Evolutionary conservation across 192 early-diverging fungal species (phyloP), one percentile per base, ranked within the genome.

Genomic region (Allomyces macrogynus): DNA sequence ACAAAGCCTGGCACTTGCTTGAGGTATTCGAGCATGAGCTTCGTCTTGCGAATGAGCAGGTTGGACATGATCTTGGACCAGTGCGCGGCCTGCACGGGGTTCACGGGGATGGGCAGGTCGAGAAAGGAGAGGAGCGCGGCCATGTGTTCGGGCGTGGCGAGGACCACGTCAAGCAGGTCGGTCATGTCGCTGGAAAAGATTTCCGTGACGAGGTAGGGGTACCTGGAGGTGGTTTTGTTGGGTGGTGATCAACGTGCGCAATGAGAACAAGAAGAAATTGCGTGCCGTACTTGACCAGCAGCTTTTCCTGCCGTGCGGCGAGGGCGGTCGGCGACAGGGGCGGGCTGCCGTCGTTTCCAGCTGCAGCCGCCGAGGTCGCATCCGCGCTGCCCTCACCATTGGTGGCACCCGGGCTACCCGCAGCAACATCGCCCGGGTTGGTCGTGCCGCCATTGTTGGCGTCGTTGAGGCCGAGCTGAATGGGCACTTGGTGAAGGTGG

Each of bases 21-120:
- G 64, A 97, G 87, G 69, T 90, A 95, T 49, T 81, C 75, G 20
- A 97, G 70, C 81, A 91, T 88, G 90, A 92, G 87, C 63, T 78
- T 80, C 24, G 89, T 89, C 70, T 95, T 92, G 76, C 92, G 92
- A 72, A 87, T 79, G 67, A 96, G 72, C 32, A 95, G 79, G 5
- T 90, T 84, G 32, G 80, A 81, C 76, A 93, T 91, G 23, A 93
- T 88, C 76, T 93, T 95, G 67, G 78, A 80, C 74, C 95, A 99
- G 73, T 91, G 90, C 60, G 84, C 88, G 22, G 93, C 89, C 66
- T 92, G 89, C 25, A 89, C 74, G 14, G 84, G 76, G 69, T 91
- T 81, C 67, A 95, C 72, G 66, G 85, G 83, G 14, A 82, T 80
- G 10, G 80, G 81, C 42, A 80, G 78, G 71, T 91, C 88, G 68